These are phyloP conservation scores for Ascochyta lentis DNA, from an alignment of 2,329 filamentous ascomycete genomes.

Conservation along the genomic window DNA sequence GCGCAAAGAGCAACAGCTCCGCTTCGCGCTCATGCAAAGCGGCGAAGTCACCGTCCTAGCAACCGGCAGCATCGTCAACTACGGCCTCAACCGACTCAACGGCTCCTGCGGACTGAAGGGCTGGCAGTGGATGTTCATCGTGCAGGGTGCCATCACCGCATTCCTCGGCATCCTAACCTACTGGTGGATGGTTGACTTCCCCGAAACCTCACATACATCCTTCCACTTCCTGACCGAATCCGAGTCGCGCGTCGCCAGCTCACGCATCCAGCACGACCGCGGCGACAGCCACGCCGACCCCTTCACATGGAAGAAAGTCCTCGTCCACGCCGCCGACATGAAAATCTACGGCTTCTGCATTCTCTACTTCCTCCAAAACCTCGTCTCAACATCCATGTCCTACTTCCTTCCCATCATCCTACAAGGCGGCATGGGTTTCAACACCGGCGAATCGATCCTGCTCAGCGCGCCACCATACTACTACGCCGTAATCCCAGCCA, in stretches of 20 bases:
- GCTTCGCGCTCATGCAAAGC: constrained; percentile 69
- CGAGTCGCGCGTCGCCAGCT: constrained; percentile 63
- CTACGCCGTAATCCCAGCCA: constrained; percentile 68
- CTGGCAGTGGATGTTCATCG: constrained; percentile 74
- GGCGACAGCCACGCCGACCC: constrained; percentile 64
- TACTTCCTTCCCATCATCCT: constrained; percentile 72
- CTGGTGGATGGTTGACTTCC: constrained; percentile 76
- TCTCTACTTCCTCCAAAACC: constrained; percentile 71
- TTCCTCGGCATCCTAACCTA: constrained; percentile 67
- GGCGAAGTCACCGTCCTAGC: constrained; percentile 71
- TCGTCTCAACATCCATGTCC: constrained; percentile 68
- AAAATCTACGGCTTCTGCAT: constrained; percentile 71
- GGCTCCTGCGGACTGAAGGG: constrained; percentile 63
- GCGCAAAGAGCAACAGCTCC: constrained; percentile 68
- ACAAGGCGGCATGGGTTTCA: constrained; percentile 55
- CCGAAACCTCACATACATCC: constrained; percentile 64
- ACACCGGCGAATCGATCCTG: constrained; percentile 58
- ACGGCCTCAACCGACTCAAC: constrained; percentile 69
- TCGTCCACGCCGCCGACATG: constrained; percentile 63
- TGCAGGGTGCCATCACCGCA: constrained; percentile 67
- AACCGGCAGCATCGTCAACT: constrained; percentile 72
- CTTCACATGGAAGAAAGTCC: constrained; percentile 63
- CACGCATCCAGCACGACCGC: constrained; percentile 66
- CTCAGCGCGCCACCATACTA: constrained; percentile 73
- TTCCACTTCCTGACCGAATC: constrained; percentile 64